phyloP scores from a whole-genome alignment of 257 asterid genomes.

The Plantago ovata region DNA sequence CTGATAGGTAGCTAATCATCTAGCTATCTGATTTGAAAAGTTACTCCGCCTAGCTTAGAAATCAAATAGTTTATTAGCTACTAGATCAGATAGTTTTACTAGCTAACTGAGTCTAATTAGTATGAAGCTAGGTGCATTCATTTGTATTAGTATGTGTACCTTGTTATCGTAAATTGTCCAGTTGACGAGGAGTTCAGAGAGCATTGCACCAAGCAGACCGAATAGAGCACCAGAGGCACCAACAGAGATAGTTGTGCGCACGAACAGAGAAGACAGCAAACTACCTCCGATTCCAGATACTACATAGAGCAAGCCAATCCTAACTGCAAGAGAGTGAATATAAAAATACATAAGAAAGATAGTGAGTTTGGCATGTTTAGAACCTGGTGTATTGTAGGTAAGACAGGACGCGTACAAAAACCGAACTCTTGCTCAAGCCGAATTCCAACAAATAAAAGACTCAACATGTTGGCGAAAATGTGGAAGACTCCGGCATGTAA shows the following conservation, averaged over 20 bases:
- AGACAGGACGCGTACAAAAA: slow-evolving; percentile 34
- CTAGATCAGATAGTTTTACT: no score
- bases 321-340: slow-evolving; percentile 34
- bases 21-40: no score
- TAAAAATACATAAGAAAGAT: neutral
- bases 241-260: slow-evolving; percentile 57
- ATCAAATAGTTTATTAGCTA: no score
- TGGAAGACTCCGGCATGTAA: slow-evolving; percentile 63
- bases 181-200: slow-evolving; percentile 73
- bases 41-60: no score
- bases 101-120: no score
- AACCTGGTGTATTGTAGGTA: neutral
- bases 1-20: neutral
- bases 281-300: slow-evolving; percentile 84
- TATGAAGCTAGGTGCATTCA: neutral
- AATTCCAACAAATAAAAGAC: slow-evolving; percentile 57
- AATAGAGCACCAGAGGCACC: slow-evolving; percentile 96
- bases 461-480: slow-evolving; percentile 55
- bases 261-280: slow-evolving; percentile 56
- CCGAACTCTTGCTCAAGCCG: slow-evolving; percentile 70
- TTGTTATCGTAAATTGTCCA: slow-evolving; percentile 87
- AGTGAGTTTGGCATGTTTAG: neutral
- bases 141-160: slow-evolving; percentile 32
- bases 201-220: slow-evolving; percentile 88
- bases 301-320: slow-evolving; percentile 55